Percentiles rank a stretch among this genome's conserved stretches.
phyloP scores from a whole-genome alignment of 2,329 filamentous ascomycete genomes.

The Hypoxylon sp. region DNA sequence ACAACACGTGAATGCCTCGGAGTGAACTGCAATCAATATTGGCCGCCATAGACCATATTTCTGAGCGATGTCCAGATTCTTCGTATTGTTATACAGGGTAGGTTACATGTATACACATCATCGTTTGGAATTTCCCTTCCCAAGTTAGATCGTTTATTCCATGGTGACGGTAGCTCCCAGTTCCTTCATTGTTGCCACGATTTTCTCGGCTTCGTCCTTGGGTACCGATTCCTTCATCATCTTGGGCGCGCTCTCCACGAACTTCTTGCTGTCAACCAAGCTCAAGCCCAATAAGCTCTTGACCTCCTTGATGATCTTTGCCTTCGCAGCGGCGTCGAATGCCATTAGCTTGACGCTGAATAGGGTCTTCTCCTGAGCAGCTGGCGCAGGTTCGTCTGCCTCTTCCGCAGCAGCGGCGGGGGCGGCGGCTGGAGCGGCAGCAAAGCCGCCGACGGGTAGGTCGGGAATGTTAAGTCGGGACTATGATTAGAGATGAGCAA shows the following conservation, averaged over 20 bases:
- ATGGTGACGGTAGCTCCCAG: slow-evolving; percentile 90
- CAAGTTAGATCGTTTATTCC: slow-evolving; percentile 73
- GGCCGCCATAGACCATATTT: neutral
- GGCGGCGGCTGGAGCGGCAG: slow-evolving; percentile 74
- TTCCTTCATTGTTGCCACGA: slow-evolving; percentile 93
- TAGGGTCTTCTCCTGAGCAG: slow-evolving; percentile 94
- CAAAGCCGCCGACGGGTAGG: slow-evolving; percentile 93
- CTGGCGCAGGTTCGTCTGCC: slow-evolving; percentile 88
- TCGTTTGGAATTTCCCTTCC: slow-evolving; percentile 21
- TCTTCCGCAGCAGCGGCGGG: slow-evolving; percentile 79
- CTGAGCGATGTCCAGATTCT: slow-evolving; percentile 8
- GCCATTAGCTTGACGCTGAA: slow-evolving; percentile 96
- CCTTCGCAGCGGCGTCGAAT: slow-evolving; percentile 90
- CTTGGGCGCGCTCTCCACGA: slow-evolving; percentile 98
- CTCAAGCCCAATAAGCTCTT: slow-evolving; percentile 95
- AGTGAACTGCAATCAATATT: neutral
- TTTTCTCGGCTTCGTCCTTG: slow-evolving; percentile 99
- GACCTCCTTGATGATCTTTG: slow-evolving; percentile 99
- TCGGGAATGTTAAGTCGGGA: slow-evolving; percentile 97
- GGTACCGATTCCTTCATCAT: slow-evolving; percentile 98
- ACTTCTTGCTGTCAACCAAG: slow-evolving; percentile 99
- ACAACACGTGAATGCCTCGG: neutral
- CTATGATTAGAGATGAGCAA: slow-evolving; percentile 63
- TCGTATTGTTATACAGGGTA: slow-evolving; percentile 53
- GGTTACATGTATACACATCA: slow-evolving; percentile 54